Evolutionary conservation across 2,329 filamentous ascomycete genomes (phyloP), one percentile per base, ranked within the genome.

Genomic region (Fusarium multiceps): DNA sequence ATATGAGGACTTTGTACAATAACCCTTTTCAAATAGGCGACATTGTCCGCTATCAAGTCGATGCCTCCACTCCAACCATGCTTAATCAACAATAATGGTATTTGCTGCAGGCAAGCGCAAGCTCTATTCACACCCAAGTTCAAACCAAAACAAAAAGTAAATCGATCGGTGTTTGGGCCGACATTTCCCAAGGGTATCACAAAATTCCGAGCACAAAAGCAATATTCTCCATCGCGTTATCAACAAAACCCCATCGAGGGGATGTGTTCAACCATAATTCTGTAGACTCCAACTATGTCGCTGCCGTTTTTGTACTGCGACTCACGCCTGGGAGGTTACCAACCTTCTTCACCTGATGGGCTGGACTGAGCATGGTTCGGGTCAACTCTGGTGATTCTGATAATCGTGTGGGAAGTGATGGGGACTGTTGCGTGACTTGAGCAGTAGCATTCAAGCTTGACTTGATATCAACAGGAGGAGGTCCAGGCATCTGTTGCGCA

Each of bases 311-410:
- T 9, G 80, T 74, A 27, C 77, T 74, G 25, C 79, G 78, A 18
- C 75, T 73, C 6, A 79, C 66, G 23, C 68, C 75, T 8, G 78
- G 69, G 49, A 80, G 72, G 45, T 72, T 78, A 37, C 73, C 64
- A 9, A 79, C 75, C 32, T 78, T 76, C 62, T 80, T 81, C 71
- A 76, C 74, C 58, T 78, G 76, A 20, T 75, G 73, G 41, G 73
- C 70, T 16, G 77, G 72, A 58, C 78, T 80, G 23, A 78, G 59
- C 40, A 78, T 73, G 25, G 79, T 78, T 56, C 82, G 79, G 46
- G 82, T 77, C 63, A 84, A 72, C 68, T 85, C 82, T n/a, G 83
- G 82, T 1, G 83, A 84, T 30, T 79, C 82, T 12, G 82, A 81
- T 32, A 77, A 59, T 13, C 74, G 74, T 45, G 63, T 72, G 12